phyloP scores from a whole-genome alignment of 768 basidiomycete species.

The Wakefieldia striispora region DNA sequence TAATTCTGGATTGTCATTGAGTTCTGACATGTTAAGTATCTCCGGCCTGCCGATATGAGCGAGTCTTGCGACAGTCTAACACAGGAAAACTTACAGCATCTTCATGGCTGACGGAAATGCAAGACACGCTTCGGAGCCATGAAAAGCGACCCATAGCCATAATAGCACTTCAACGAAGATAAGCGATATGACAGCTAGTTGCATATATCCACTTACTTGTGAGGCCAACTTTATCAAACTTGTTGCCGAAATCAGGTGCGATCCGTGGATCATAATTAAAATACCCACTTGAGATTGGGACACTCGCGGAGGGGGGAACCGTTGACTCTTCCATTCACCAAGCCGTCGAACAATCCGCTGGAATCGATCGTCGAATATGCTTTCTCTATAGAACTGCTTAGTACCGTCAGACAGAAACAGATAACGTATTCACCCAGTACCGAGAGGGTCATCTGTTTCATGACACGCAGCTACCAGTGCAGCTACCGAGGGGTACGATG shows the following conservation, averaged over 20 bases:
- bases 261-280: not conserved
- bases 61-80: not conserved
- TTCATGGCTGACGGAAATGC: constrained; percentile 76
- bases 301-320: constrained; percentile 83
- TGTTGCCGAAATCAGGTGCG: constrained; percentile 14
- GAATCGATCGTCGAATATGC: constrained; percentile 56
- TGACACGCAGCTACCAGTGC: constrained; percentile 57
- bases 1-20: constrained; percentile 81
- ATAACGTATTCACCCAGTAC: constrained; percentile 46
- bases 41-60: constrained; percentile 58
- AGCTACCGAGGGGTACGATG: constrained; percentile 54
- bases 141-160: constrained; percentile 78
- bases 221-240: constrained; percentile 87
- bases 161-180: constrained; percentile 54
- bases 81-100: constrained; percentile 58
- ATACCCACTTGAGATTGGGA: constrained; percentile 68
- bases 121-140: constrained; percentile 70
- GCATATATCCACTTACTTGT: constrained; percentile 50
- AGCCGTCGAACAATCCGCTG: constrained; percentile 56
- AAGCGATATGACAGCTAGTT: constrained; percentile 3
- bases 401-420: not conserved
- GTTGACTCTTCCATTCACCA: constrained; percentile 67
- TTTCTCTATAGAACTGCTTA: constrained; percentile 39
- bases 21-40: constrained; percentile 85
- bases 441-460: constrained; percentile 53